Evolutionary conservation across 2,329 filamentous ascomycete genomes (phyloP), one percentile per base, ranked within the genome.

Genomic region (Epichloe coenophiala): DNA sequence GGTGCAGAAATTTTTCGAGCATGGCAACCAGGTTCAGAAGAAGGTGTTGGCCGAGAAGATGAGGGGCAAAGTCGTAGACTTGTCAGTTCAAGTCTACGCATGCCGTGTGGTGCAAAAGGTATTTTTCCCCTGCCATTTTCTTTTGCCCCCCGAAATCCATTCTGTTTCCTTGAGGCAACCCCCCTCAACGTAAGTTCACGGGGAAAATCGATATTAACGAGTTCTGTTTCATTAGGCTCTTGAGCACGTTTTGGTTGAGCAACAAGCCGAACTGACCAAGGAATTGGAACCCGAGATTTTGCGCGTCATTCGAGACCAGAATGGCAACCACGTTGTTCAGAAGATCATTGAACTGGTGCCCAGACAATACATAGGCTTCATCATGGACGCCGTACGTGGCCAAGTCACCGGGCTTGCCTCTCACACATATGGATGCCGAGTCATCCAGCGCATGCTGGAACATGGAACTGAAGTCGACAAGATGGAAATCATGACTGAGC

Each of bases 51-150:
- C 88, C 1, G 81, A 82, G 55, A 82, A 86, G 65, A 96, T 97
- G 89, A 87, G 84, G 86, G 86, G 86, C 6, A 86, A 90, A 61
- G 81, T 97, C 12, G 71, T 86, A 44, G 78, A 82, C 35, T 70
- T 98, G 48, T 95, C 90, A 0, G 73, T 81, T 54, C 87, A 96
- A 65, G 88, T 90, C 76, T 97, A 97, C 63, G 90, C 87, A 11
- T 98, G 93, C 63, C 81, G 93, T 50, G 93, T 97, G 9, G 90
- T 98, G 0, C 93, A 98, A 66, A 96, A 95, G 78, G 85, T 88
- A 56, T 19, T 21, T 21, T 23, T 31, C 27, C 35, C 11, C 15
- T 23, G n/a, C 12, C 15, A 17, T 40, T 9, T 31, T 31, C 27
- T 8, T 8, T 31, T 8, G 27, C 27, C 27, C 27, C 27, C 27